These are phyloP conservation scores for Aschersonia sp. DNA, from an alignment of 2,329 filamentous ascomycete genomes.

Conservation along the genomic window DNA sequence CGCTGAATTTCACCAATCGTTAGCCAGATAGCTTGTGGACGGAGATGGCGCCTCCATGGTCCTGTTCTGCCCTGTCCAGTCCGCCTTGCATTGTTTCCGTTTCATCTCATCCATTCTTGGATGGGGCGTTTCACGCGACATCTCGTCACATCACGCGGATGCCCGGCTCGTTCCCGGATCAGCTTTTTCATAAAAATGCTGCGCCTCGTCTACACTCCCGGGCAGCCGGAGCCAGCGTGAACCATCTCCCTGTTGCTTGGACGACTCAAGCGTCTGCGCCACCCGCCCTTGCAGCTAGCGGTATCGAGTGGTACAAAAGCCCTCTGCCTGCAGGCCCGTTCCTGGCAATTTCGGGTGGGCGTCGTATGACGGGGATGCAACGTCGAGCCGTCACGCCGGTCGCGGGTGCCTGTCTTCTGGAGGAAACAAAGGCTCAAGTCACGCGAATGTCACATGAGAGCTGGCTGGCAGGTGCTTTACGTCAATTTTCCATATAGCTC, in stretches of 20 bases:
- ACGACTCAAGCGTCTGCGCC: too few relatives aligned
- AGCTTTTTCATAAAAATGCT: background rate
- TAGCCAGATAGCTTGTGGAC: too few relatives aligned
- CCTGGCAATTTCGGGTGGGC: background rate
- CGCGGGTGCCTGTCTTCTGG: background rate
- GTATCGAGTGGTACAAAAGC: too few relatives aligned
- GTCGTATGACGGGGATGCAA: background rate
- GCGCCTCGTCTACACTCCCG: background rate
- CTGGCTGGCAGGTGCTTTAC: too few relatives aligned
- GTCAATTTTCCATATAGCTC: too few relatives aligned
- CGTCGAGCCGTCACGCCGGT: background rate
- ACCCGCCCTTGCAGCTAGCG: too few relatives aligned
- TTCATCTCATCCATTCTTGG: background rate
- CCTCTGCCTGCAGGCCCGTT: background rate
- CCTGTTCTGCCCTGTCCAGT: background rate
- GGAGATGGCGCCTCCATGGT: too few relatives aligned
- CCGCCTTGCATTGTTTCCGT: background rate
- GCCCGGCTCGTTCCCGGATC: background rate
- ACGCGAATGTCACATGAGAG: background rate
- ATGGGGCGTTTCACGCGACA: background rate
- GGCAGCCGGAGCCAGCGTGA: background rate
- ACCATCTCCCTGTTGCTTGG: background rate
- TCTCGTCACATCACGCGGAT: background rate
- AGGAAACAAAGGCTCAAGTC: background rate
- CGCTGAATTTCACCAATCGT: too few relatives aligned